Evolutionary conservation across 805 yeast species (phyloP).

Genomic region (Myxozyma melibiosi): DNA sequence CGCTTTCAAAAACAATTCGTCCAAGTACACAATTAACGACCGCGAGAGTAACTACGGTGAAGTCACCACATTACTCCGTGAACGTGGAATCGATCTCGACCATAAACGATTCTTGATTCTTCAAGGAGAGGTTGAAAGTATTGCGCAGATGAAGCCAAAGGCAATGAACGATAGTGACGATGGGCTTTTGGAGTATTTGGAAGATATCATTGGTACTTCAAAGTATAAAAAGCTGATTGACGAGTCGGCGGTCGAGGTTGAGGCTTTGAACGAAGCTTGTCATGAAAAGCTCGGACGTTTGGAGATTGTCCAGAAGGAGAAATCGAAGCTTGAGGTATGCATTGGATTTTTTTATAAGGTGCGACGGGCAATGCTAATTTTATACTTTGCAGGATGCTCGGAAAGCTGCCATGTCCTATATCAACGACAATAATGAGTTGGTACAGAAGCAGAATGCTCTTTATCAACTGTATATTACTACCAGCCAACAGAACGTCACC

Average conservation of each 20-base stretch:
- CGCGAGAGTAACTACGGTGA: slow-evolving; percentile 71
- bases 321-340: slow-evolving; percentile 47
- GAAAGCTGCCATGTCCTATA: slow-evolving; percentile 65
- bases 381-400: slow-evolving; percentile 54
- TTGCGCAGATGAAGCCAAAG: slow-evolving; percentile 98
- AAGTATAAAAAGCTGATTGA: slow-evolving; percentile 78
- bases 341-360: background rate
- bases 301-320: slow-evolving; percentile 76
- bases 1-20: slow-evolving; percentile 74
- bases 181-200: slow-evolving; percentile 89
- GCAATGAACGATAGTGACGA: slow-evolving; percentile 92
- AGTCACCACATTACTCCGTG: slow-evolving; percentile 72
- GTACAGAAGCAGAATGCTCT: slow-evolving; percentile 56
- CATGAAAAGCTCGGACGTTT: slow-evolving; percentile 78
- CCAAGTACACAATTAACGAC: slow-evolving; percentile 76
- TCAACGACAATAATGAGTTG: slow-evolving; percentile 65
- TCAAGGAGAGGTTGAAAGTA: slow-evolving; percentile 98
- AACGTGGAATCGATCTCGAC: slow-evolving; percentile 88
- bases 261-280: slow-evolving; percentile 76
- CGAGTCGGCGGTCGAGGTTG: slow-evolving; percentile 59
- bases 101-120: slow-evolving; percentile 92
- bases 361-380: background rate
- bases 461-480: slow-evolving; percentile 49
- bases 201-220: slow-evolving; percentile 95
- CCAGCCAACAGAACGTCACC: slow-evolving; percentile 47